Conservation (phyloP, 2,329 filamentous ascomycete species). For the Aotearoamyces nothofagi region DNA sequence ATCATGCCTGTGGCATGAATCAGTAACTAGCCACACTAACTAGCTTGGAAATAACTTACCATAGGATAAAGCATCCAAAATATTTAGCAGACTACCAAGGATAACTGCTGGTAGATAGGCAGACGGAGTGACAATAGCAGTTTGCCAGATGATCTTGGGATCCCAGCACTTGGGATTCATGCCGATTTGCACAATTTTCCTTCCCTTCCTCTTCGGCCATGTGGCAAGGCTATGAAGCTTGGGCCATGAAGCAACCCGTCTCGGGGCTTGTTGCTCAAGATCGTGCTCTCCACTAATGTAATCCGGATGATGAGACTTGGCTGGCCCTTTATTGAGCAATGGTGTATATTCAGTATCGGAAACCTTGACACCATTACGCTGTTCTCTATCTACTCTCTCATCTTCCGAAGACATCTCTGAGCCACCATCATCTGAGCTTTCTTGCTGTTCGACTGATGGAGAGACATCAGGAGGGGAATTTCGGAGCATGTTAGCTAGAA, state of each 20-base stretch:
- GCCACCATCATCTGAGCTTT: conserved; percentile 3
- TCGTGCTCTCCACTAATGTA: conserved; percentile 18
- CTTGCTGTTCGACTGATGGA: conserved; percentile 4
- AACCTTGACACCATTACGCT: conserved; percentile 9
- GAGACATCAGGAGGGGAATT: conserved; percentile 17
- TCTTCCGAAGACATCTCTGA: conserved; percentile 1
- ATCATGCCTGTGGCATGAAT: conserved; percentile 53
- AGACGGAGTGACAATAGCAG: conserved; percentile 48
- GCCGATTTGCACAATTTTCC: conserved; percentile 16
- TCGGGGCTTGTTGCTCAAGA: conserved; percentile 14
- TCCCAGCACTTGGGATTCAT: conserved; percentile 61
- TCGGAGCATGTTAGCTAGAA: conserved; percentile 33
- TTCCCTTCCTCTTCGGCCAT: conserved; percentile 11
- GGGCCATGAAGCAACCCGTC: conserved; percentile 12
- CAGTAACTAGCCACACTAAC: conserved; percentile 1
- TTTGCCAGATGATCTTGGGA: conserved; percentile 44
- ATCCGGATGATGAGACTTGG: conserved; percentile 11
- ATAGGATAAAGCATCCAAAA: conserved; percentile 89
- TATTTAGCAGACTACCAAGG: conserved; percentile 77
- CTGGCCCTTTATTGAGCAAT: conserved; percentile 8
- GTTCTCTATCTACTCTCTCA: background rate
- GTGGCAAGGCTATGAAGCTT: conserved; percentile 12
- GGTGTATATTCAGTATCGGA: conserved; percentile 16
- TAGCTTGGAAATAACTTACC: conserved; percentile 30
- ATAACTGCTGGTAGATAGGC: conserved; percentile 73